Base-by-base conservation (phyloP, 164 flowering plant genomes). In the Berberis thunbergii region DNA sequence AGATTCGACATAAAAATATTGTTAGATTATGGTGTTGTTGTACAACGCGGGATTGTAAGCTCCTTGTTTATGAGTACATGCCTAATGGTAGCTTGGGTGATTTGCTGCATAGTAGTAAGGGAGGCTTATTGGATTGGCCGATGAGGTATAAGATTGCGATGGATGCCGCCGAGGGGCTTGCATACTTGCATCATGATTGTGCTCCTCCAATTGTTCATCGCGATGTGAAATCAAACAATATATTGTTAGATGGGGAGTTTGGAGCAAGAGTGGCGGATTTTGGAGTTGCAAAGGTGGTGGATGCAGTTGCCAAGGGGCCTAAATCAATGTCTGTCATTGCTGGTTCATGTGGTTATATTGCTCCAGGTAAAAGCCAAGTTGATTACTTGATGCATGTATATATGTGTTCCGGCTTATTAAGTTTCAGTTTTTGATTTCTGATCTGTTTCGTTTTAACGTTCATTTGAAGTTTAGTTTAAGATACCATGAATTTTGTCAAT, bases 261-360 rank as follows among this genome's bases (percentile, higher is more conserved):
- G 79, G 81, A 57, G 93, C 93, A 7, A 73, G 72, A 61, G 83
- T 87, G 60, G 83, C 93, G 2, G 93, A 87, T 70, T 87, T 87
- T 67, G 93, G 93, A 41, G 78, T 87, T 46, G 96, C 91, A 11
- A 86, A 86, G 62, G 75, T 72, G 50, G 67, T 78, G 57, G 74
- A 70, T n/a, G 69, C 53, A 2, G 58, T 63, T 10, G 77, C 74
- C 13, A 79, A 79, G 53, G 81, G 73, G 45, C 65, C 50, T 40
- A 79, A 83, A 59, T 77, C 84, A 42, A 86, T 86, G 96, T 84
- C 91, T 58, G 79, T 68, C 5, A 80, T 88, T 44, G 91, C 87
- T 1, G 96, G 96, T 49, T 88, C 96, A 3, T 86, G 83, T 63
- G 91, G 96, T 55, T 88, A 86, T 70, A 88, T 88, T 61, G 96